Conservation (phyloP, 2,329 filamentous ascomycete genomes). For the Hypoxylon sp. region DNA sequence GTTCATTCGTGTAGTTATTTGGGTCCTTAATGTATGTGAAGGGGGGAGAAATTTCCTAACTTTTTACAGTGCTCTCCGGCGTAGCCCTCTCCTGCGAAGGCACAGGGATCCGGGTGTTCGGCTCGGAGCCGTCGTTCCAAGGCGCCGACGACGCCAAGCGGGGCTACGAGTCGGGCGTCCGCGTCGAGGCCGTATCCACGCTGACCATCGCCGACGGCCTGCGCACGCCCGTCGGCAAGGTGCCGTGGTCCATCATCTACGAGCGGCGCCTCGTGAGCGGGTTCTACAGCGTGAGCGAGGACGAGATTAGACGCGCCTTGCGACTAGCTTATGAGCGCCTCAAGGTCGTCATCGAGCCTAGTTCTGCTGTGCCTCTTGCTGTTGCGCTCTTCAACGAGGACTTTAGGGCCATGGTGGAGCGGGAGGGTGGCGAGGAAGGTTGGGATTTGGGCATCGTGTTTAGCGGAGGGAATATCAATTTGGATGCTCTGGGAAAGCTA, state of each 20-base stretch:
- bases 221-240: slow-evolving; percentile 82
- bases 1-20: too few relatives aligned
- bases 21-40: not conserved
- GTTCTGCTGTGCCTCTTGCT: slow-evolving; percentile 86
- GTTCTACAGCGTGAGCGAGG: slow-evolving; percentile 82
- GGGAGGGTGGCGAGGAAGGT: slow-evolving; percentile 77
- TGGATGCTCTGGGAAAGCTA: slow-evolving; percentile 68
- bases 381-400: slow-evolving; percentile 88
- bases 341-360: slow-evolving; percentile 93
- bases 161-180: slow-evolving; percentile 74
- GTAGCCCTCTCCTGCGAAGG: slow-evolving; percentile 82
- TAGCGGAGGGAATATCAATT: slow-evolving; percentile 72
- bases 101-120: slow-evolving; percentile 83
- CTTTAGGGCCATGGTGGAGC: slow-evolving; percentile 79
- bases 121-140: slow-evolving; percentile 85
- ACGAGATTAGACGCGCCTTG: slow-evolving; percentile 84
- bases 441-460: slow-evolving; percentile 79
- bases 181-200: slow-evolving; percentile 78
- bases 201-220: slow-evolving; percentile 92
- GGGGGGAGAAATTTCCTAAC: not conserved
- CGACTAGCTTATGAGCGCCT: slow-evolving; percentile 85
- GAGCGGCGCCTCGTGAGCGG: slow-evolving; percentile 77
- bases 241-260: slow-evolving; percentile 84
- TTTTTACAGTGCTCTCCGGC: slow-evolving; percentile 75
- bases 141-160: slow-evolving; percentile 87